Base-by-base conservation (phyloP, 2,329 filamentous ascomycete genomes). In the Cladosporium sp. region DNA sequence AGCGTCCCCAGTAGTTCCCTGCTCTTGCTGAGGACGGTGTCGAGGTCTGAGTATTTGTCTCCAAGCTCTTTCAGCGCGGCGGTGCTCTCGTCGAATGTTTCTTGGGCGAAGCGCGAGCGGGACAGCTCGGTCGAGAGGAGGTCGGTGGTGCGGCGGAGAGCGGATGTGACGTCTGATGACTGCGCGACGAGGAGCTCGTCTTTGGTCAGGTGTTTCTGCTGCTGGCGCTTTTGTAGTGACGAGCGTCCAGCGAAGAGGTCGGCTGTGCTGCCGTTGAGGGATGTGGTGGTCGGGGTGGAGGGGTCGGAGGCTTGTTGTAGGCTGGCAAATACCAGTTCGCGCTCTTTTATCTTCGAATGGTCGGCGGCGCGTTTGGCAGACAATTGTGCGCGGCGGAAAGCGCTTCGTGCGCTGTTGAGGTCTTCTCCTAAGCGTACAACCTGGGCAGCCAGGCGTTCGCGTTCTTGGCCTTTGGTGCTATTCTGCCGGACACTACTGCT, bases 101-200 rank as follows among this genome's bases (percentile, higher is more conserved):
- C 86, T 62, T 93, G 86, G 14, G 92, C 92, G 66, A 95, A 97
- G 63, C 88, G 85, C 59, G 89, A 95, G 55, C 89, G 85, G 43
- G 85, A 83, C 7, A 98, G 81, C 74, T 96, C 91, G 4, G 83
- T 78, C 58, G 88, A 83, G 75, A 97, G 91, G 63, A 95, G 79
- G 57, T 87, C 83, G 70, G 97, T 91, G 5, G 92, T 95, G 56
- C 90, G 80, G 56, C 89, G 81, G 49, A 98, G 78, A 1, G 90
- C 87, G 45, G 83, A 77, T 3, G 92, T 97, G 50, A 97, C 87
- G 73, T 95, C 89, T 59, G 79, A 83, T 32, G 87, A 88, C 0
- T 92, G 87, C 56, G 84, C 82, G 11, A 89, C 77, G 40, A 84
- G 79, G 58, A 89, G 77, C 58, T 93, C 85, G 66, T 87, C 83